Conservation (phyloP, 352 stramenopile genomes). For the Pythium sp. region DNA sequence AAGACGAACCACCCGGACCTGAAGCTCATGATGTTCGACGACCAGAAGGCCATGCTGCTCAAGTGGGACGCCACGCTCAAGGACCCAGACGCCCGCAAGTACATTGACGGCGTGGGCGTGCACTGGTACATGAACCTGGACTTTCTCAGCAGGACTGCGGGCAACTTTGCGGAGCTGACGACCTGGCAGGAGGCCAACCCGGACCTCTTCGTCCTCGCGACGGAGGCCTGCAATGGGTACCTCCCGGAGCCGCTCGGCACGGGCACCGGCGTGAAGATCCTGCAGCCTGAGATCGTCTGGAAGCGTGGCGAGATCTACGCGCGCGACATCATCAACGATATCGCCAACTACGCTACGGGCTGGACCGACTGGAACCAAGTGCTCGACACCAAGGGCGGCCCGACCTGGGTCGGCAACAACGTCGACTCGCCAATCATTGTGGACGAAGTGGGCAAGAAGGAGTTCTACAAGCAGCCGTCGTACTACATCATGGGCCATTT, state of each 20-base stretch:
- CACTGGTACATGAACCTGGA: slow-evolving; percentile 86
- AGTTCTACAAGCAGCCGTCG: slow-evolving; percentile 86
- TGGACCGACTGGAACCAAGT: slow-evolving; percentile 90
- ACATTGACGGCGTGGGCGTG: slow-evolving; percentile 79
- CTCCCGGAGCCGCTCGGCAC: slow-evolving; percentile 47
- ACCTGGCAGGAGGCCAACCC: slow-evolving; percentile 56
- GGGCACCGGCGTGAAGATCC: slow-evolving; percentile 42
- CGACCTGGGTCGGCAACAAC: slow-evolving; percentile 68
- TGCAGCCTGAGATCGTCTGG: slow-evolving; percentile 50
- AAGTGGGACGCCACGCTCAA: slow-evolving; percentile 43
- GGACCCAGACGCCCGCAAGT: slow-evolving; percentile 54
- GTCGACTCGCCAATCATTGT: slow-evolving; percentile 75
- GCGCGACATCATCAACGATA: slow-evolving; percentile 85
- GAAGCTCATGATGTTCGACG: slow-evolving; percentile 83
- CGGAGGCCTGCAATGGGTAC: slow-evolving; percentile 76
- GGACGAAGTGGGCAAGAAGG: slow-evolving; percentile 40
- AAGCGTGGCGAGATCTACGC: slow-evolving; percentile 73
- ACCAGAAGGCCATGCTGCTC: slow-evolving; percentile 72
- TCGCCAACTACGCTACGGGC: slow-evolving; percentile 69
- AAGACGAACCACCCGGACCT: slow-evolving; percentile 64
- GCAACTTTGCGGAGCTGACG: slow-evolving; percentile 47
- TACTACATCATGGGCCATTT: slow-evolving; percentile 81
- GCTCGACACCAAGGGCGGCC: slow-evolving; percentile 69
- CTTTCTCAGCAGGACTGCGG: slow-evolving; percentile 38
- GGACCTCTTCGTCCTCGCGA: slow-evolving; percentile 79